Percentiles rank a stretch among this genome's conserved stretches.
Evolutionary conservation across 2,329 filamentous ascomycete genomes (phyloP).

Genomic region (Neospermospora avenae): DNA sequence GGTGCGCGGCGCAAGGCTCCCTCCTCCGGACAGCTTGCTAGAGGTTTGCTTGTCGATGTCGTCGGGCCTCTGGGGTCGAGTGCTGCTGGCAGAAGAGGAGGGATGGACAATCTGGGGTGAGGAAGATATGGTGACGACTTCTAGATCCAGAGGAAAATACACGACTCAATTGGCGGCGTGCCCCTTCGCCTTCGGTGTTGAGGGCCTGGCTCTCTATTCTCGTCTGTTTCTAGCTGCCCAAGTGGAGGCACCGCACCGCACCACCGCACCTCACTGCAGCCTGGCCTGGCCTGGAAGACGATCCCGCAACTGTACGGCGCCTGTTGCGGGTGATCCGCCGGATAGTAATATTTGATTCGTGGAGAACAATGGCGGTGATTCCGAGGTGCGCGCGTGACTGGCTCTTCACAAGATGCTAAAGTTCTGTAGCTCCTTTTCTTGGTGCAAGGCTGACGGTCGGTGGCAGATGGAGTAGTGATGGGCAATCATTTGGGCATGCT

Average conservation of each 20-base stretch:
- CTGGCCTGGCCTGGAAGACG: background rate
- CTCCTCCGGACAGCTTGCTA: slow-evolving; percentile 28
- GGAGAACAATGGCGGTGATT: background rate
- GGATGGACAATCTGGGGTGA: slow-evolving; percentile 15
- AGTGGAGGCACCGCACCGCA: background rate
- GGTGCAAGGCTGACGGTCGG: background rate
- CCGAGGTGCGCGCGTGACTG: background rate
- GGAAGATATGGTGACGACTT: slow-evolving; percentile 27
- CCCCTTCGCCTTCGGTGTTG: background rate
- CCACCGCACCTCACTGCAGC: background rate
- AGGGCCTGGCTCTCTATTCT: background rate
- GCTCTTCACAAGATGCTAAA: background rate
- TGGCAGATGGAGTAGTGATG: background rate
- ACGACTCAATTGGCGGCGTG: slow-evolving; percentile 1
- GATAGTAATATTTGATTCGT: background rate
- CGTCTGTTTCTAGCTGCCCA: background rate
- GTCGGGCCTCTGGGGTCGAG: slow-evolving; percentile 1
- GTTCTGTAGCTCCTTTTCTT: background rate
- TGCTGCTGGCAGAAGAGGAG: slow-evolving; percentile 23
- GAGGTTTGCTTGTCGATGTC: slow-evolving; percentile 15
- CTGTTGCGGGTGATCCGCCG: background rate
- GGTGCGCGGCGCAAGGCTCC: slow-evolving; percentile 15
- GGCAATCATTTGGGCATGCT: slow-evolving; percentile 3
- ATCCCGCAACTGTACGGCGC: background rate
- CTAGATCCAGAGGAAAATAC: background rate